Percentiles rank a stretch among this genome's conserved stretches.
phyloP scores from a whole-genome alignment of 495 filamentous ascomycete species.

The Trichodelitschia bisporula region DNA sequence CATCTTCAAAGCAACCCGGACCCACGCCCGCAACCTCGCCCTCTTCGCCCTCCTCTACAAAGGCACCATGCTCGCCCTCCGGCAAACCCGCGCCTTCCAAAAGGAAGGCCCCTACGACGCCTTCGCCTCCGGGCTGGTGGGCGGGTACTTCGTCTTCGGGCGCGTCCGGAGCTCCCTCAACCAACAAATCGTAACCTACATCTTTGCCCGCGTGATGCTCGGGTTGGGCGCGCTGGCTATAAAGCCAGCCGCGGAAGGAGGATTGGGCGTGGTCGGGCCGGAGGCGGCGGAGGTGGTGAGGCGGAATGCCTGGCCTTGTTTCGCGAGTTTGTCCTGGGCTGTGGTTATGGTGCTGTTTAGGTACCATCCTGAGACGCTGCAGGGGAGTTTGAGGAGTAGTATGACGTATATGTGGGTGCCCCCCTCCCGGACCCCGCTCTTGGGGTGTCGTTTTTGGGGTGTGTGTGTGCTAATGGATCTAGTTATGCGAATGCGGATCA shows the following conservation, averaged over 20 bases:
- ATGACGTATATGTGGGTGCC: constrained; percentile 87
- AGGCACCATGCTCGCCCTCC: constrained; percentile 42
- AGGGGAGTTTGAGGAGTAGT: constrained; percentile 74
- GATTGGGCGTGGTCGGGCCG: constrained; percentile 12
- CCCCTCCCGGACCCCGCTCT: not conserved
- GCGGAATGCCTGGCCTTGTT: constrained; percentile 57
- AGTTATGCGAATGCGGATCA: not conserved
- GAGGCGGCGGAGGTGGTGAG: constrained; percentile 19
- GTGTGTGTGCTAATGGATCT: not conserved
- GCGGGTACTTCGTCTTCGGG: constrained; percentile 86
- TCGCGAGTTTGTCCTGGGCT: constrained; percentile 75
- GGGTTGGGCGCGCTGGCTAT: constrained; percentile 62
- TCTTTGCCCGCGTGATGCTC: constrained; percentile 78
- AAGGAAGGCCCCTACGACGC: constrained; percentile 48
- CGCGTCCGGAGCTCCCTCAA: constrained; percentile 57
- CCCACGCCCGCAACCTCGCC: constrained; percentile 78
- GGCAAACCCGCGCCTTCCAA: constrained; percentile 32
- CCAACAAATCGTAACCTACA: constrained; percentile 96
- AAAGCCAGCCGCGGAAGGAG: constrained; percentile 24
- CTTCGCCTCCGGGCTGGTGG: constrained; percentile 75
- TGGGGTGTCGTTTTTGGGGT: not conserved
- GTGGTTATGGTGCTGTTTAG: constrained; percentile 88
- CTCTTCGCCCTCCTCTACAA: constrained; percentile 86
- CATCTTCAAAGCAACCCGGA: constrained; percentile 63
- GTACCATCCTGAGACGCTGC: constrained; percentile 72